Base-by-base conservation (phyloP, 257 asterid genomes). In the Coffea canephora region DNA sequence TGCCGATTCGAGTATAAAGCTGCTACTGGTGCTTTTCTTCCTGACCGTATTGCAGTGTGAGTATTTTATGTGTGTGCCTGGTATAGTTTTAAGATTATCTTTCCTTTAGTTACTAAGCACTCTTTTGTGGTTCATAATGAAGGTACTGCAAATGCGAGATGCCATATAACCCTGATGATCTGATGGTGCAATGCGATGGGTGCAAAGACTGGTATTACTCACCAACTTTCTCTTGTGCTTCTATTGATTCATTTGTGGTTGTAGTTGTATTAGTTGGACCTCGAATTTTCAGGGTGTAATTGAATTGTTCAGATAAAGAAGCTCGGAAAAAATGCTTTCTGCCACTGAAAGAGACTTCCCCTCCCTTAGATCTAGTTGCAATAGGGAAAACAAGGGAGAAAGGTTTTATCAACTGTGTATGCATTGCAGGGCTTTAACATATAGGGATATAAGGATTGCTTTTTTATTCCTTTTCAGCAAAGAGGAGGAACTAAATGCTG, bases 121-220 rank as follows among this genome's bases (percentile, higher is more conserved):
- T 59, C 1, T 25, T 82, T 21, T 43, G 16, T 52, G 75, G 75
- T 75, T 67, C 19, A 25, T 8, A 52, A 34, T 84, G 75, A 75
- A 92, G 97, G 91, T 93, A 90, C 73, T 93, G 97, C 92, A 89
- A 86, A 71, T 92, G 97, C 50, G 94, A 91, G 89, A 82, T 85
- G 90, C 96, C 97, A 0, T 92, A 91, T 74, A 92, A 91, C 74
- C 97, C 96, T 19, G 97, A 92, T 86, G 89, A 87, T 65, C 69
- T 91, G 52, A 90, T 92, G 96, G 88, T 90, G 59, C 92, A 91
- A 79, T 91, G 97, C 18, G 97, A 91, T 77, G 86, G 82, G 21
- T 92, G 97, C 85, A 84, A 86, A 70, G 91, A 91, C 83, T 92
- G 97, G 97, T 92, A 91, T 54, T 39, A 46, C 16, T 45, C 64